Base-by-base conservation (phyloP, 2,329 filamentous ascomycete species). In the Fusarium sp. region DNA sequence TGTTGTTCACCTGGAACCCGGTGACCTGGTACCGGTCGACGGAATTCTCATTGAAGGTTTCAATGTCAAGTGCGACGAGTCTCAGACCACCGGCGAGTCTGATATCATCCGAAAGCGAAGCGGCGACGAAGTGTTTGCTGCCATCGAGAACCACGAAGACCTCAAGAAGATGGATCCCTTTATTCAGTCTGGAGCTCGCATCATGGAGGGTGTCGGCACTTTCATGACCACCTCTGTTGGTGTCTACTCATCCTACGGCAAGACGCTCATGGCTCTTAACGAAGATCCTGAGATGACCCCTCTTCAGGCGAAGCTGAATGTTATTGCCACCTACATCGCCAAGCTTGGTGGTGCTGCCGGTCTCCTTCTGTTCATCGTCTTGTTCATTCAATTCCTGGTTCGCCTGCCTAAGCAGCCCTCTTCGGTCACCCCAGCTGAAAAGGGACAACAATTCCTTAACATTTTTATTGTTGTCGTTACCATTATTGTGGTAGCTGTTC, bases 361-460 rank as follows among this genome's bases (percentile, higher is more conserved):
- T 69, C 82, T 96, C 13, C 81, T 93, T 8, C 84, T 97, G 50
- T 97, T 97, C 80, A 84, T 95, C 50, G 91, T 96, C 49, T 84
- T 97, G 13, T 88, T 97, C 75, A 94, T 97, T 81, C 87, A 93
- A 74, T 97, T 97, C 76, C 83, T 96, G 9, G 92, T 89, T 51
- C 81, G 87, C 11, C 85, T 97, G 3, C 82, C 83, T 6, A 76
- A 85, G 79, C 59, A 81, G 79, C 68, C 68, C 16, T 83, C 87
- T 62, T 69, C 75, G 4, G 81, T 81, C 2, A 85, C 85, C 0
- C 84, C 93, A 3, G 89, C 92, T 3, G 79, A 89, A 58, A 97
- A 96, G 81, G 93, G 91, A 8, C 92, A 95, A 74, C 84, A 87
- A 57, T 93, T 93, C 73, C 84, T 93, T 71, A 86, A 90, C 64